phyloP scores from a whole-genome alignment of 2,329 filamentous ascomycete species.

The Claviceps sp. region DNA sequence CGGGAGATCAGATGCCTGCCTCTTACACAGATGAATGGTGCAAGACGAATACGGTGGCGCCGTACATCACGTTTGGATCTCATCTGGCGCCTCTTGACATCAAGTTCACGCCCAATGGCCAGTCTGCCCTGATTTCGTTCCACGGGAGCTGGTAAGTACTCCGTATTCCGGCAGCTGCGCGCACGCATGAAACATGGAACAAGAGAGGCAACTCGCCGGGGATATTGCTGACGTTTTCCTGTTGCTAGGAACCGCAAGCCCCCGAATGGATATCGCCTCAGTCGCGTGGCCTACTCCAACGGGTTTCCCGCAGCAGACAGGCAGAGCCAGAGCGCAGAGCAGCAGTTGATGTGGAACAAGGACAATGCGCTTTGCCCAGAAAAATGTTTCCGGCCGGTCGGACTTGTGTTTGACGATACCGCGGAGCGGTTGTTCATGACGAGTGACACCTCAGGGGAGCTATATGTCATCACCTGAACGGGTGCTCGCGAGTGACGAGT shows the following conservation, averaged over 20 bases:
- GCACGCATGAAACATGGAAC: not conserved
- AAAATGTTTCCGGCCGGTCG: constrained; percentile 39
- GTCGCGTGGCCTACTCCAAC: constrained; percentile 21
- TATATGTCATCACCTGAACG: constrained; percentile 29
- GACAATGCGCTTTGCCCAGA: constrained; percentile 31
- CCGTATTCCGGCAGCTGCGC: not conserved
- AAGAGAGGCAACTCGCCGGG: not conserved
- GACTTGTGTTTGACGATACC: constrained; percentile 24
- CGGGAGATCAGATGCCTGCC: constrained; percentile 11
- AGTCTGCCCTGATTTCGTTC: constrained; percentile 46
- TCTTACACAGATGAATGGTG: constrained; percentile 13
- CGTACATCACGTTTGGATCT: constrained; percentile 18
- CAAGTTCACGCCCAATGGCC: constrained; percentile 41
- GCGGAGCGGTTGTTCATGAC: constrained; percentile 37
- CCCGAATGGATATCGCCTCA: constrained; percentile 25
- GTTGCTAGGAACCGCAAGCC: constrained; percentile 18
- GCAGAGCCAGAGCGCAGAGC: constrained; percentile 27
- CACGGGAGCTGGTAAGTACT: constrained; percentile 41
- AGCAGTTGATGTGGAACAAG: constrained; percentile 35
- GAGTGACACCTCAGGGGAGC: constrained; percentile 40
- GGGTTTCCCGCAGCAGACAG: constrained; percentile 20
- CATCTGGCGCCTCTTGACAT: constrained; percentile 55
- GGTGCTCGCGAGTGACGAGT: too few species aligned
- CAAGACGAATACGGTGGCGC: constrained; percentile 9
- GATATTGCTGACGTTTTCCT: not conserved